These are phyloP conservation scores for Wallacemonas sp. DNA, from an alignment of 208 protist species.

Conservation along the genomic window DNA sequence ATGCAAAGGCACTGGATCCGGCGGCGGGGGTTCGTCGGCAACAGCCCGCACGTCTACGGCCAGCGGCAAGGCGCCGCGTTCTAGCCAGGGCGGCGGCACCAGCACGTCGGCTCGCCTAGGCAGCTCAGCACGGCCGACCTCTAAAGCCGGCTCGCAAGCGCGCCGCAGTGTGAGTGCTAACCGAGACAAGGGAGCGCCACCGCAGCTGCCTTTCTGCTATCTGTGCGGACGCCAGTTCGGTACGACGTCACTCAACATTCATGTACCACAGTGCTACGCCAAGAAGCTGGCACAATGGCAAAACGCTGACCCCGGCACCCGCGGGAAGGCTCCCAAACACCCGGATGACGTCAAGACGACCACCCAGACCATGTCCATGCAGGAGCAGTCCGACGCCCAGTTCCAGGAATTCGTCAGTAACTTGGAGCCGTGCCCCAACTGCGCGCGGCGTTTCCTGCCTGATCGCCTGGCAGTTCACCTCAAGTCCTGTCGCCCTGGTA, in stretches of 20 bases:
- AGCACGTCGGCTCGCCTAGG: constrained; percentile 6
- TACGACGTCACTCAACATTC: constrained; percentile 78
- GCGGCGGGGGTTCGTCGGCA: neutral
- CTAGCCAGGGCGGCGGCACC: constrained; percentile 7
- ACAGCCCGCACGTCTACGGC: constrained; percentile 4
- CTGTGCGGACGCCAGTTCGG: constrained; percentile 89
- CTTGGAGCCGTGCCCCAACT: constrained; percentile 91
- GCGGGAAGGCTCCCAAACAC: constrained; percentile 69
- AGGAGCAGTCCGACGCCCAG: constrained; percentile 83
- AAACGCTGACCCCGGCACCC: constrained; percentile 55
- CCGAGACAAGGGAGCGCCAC: constrained; percentile 29
- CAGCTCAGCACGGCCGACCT: constrained; percentile 2
- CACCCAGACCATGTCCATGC: constrained; percentile 15
- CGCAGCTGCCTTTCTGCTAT: constrained; percentile 76
- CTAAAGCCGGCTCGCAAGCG: constrained; percentile 12
- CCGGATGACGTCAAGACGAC: constrained; percentile 58
- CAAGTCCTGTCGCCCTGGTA: constrained; percentile 84
- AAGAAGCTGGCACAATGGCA: constrained; percentile 89
- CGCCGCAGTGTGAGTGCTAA: constrained; percentile 13
- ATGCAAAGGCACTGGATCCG: constrained; percentile 59
- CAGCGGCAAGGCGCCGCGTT: constrained; percentile 8
- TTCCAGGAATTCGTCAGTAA: constrained; percentile 88
- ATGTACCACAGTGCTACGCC: constrained; percentile 87
- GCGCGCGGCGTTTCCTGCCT: constrained; percentile 83
- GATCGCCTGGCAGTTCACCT: constrained; percentile 90